These are phyloP conservation scores for Ogataea trehaloabstinens DNA, from an alignment of 805 yeast genomes.

Conservation along the genomic window DNA sequence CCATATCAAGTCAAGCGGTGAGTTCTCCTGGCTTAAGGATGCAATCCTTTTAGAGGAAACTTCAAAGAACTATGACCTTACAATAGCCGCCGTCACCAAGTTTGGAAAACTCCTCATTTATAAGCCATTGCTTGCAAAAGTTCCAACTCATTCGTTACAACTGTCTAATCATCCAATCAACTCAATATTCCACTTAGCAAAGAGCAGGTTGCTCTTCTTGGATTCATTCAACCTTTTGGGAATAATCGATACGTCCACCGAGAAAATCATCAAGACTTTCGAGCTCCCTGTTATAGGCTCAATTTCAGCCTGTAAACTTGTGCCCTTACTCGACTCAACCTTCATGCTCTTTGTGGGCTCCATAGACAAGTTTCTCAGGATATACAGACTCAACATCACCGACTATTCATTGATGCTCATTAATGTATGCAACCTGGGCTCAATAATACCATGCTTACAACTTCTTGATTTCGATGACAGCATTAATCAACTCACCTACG, in stretches of 20 bases:
- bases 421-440: conserved; percentile 10
- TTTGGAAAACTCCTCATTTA: conserved; percentile 27
- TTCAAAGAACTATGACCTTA: conserved; percentile 11
- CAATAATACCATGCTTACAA: conserved; percentile 21
- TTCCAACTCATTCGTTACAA: conserved; percentile 20
- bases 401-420: conserved; percentile 11
- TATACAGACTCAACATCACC: conserved; percentile 15
- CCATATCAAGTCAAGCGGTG: conserved; percentile 14
- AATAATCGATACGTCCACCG: conserved; percentile 19
- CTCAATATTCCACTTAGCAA: conserved; percentile 9
- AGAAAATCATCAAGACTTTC: conserved; percentile 18
- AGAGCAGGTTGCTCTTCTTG: conserved; percentile 19
- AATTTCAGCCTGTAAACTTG: conserved; percentile 18
- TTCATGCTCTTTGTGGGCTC: conserved; percentile 19
- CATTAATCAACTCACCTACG: conserved; percentile 11
- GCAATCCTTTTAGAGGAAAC: conserved; percentile 17
- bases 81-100: conserved; percentile 21
- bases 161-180: conserved; percentile 26
- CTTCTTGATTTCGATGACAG: conserved; percentile 9
- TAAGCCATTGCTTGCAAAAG: conserved; percentile 23
- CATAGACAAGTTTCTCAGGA: conserved; percentile 21
- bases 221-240: conserved; percentile 27
- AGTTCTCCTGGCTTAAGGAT: conserved; percentile 29
- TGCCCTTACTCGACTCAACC: conserved; percentile 8
- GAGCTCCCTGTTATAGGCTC: conserved; percentile 25